Base-by-base conservation (phyloP, 2,329 filamentous ascomycete species). In the Alternaria brassicae region DNA sequence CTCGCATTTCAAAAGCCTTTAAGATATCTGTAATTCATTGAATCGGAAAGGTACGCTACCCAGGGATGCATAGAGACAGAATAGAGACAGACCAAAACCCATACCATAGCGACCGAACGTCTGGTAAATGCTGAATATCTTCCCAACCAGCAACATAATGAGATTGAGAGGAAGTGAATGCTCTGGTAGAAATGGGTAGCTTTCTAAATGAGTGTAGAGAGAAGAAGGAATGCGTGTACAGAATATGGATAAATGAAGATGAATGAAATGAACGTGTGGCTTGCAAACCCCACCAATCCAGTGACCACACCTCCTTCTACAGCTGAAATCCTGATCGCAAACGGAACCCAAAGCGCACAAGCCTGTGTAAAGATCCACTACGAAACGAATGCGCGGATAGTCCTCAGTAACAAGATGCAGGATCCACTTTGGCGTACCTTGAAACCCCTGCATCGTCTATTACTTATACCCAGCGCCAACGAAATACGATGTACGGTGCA, bases 381-480 rank as follows among this genome's bases (percentile, higher is more conserved):
- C 12, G 17, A 47, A 28, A 47, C 44, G 44, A 47, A 47, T 47
- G 34, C 28, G 44, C 44, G 44, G 44, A 47, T 34, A 47, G 44
- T 28, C 28, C 28, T 34, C 28, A 47, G 44, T 28, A 32, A 47
- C 28, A 32, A n/a, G 28, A 47, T 34, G 44, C 44, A 13, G 44
- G 44, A 47, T 6, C 44, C 44, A 47, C 44, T 39, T 47, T 47
- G 28, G 28, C 44, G 44, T 47, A 47, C 44, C 17, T 12, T 23
- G 44, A 48, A 48, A 48, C 44, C 44, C 42, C 44, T 34, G 30
- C 44, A 36, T 48, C 30, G 28, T 30, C 44, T 10, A n/a, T 47
- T 47, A 21, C 27, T 21, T 19, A 12, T 13, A 17, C 17, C 30
- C 30, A 3, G 44, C 44, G 30, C 44, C 36, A 48, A 28, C 13